Evolutionary conservation across 495 filamentous ascomycete genomes (phyloP), one percentile per base, ranked within the genome.

Genomic region (Aspergillus sclerotiicarbonarius): DNA sequence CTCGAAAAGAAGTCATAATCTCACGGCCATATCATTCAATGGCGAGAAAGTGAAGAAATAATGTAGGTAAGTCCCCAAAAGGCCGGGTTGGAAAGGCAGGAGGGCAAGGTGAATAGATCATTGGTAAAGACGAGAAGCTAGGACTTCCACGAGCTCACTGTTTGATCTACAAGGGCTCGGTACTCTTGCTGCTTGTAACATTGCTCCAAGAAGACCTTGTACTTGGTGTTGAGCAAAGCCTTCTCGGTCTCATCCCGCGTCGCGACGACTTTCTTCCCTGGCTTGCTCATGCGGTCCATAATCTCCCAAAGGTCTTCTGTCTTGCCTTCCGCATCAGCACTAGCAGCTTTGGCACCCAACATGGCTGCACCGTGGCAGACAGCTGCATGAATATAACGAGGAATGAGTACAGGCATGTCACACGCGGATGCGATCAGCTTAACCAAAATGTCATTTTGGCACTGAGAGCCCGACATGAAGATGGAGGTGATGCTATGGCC

Each of bases 401-500:
- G 94, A 50, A 96, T 93, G 30, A 95, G 71, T 35, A 98, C 94
- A 6, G 92, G 93, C 84, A 94, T 91, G 51, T 85, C 84, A 69
- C 92, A 96, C 8, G 87, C 90, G 7, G 92, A 90, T 5, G 94
- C 92, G 56, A 98, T 90, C 33, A 98, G 86, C 16, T 84, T 76
- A 82, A 98, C 93, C 29, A 98, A 78, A 53, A 98, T 87, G 25
- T 87, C 83, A 69, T 98, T 98, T 71, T 96, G 92, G 77, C 94
- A 98, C 67, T 97, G 94, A 20, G 89, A 92, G 56, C 94, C 94
- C 16, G 90, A 95, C 94, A 98, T 96, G 81, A 97, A 98, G 71
- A 98, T 96, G 51, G 89, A 93, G 46, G 77, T 82, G 71, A 98
- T 93, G 45, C 76, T 71, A 69, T 98, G 94, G 32, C 93, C 93